Base-by-base conservation (phyloP, 2,329 filamentous ascomycete species). In the Botrytis porri region DNA sequence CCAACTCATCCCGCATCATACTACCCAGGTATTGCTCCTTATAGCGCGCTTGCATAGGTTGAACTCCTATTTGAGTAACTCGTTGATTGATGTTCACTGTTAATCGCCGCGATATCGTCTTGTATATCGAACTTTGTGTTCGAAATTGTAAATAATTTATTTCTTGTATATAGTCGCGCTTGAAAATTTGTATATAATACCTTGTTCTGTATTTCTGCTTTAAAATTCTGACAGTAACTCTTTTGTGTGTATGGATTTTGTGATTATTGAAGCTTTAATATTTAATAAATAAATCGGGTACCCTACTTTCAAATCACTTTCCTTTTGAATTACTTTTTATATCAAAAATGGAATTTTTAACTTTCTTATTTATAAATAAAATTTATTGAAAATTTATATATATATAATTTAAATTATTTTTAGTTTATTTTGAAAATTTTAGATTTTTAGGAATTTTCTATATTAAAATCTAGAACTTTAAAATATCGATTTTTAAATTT, bases 1-100 rank as follows among this genome's bases (percentile, higher is more conserved):
- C 77, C 77, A 37, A 77, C 75, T 39, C 75, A 75, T 43, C 75
- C 75, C 8, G 73, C 67, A 54, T 72, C 69, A 32, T 76, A 75
- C 63, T 76, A 32, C 59, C 75, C 74, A 22, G 69, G 74, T 16
- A 60, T 73, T 25, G 72, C 75, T n/a, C 74, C 75, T 37, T 72
- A 75, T 32, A 76, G 75, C 35, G 54, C 74, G 10, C 72, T 77
- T 18, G 69, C 69, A 8, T 74, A 73, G 22, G 25, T 14, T 54
- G 3, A 7, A 25, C 25, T 51, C 48, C 8, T 48, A 51, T n/a
- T 41, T 18, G 37, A 35, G 22, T 39, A 39, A 4, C n/a, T 41
- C 22, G 18, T 41, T 57, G n/a, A 16, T 5, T 16, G 25, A 41
- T 65, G 5, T 32, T 14, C 65, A 10, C 35, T n/a, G n/a, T 20